Percentiles rank a stretch among this genome's conserved stretches.
These are phyloP conservation scores for Vitis hybrid DNA, from an alignment of 177 flowering plant genomes.

Conservation along the genomic window DNA sequence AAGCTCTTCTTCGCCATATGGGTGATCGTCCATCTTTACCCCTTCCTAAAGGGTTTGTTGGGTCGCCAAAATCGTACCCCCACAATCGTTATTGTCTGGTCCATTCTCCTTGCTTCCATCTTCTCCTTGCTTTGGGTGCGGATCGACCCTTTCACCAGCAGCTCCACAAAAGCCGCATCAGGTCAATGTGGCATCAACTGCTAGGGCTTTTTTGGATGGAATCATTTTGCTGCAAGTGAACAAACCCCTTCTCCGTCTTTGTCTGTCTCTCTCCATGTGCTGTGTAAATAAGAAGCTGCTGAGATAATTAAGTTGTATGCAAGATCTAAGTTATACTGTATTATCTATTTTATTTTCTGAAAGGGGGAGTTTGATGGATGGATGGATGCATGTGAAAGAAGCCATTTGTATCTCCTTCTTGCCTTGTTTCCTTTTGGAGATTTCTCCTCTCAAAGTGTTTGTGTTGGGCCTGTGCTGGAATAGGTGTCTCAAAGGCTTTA, in stretches of 20 bases:
- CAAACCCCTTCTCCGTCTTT: no score
- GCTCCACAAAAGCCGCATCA: constrained; percentile 32
- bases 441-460: neutral
- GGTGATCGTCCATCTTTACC: constrained; percentile 86
- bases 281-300: constrained; percentile 24
- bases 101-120: constrained; percentile 86
- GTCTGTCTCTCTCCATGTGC: neutral
- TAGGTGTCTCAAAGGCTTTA: neutral
- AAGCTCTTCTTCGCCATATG: constrained; percentile 83
- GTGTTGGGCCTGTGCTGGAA: neutral
- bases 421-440: neutral
- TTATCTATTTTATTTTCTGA: neutral
- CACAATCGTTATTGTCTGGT: constrained; percentile 92
- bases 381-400: neutral
- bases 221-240: neutral
- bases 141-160: constrained; percentile 71
- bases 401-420: neutral
- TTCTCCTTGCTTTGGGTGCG: constrained; percentile 95
- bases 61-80: constrained; percentile 93
- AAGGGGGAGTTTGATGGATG: no score
- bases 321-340: neutral
- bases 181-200: constrained; percentile 85
- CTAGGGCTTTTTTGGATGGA: constrained; percentile 19
- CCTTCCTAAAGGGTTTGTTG: constrained; percentile 89
- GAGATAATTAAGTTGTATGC: neutral